Percentiles rank a stretch among this genome's conserved stretches.
phyloP scores from a whole-genome alignment of 2,329 filamentous ascomycete genomes.

The Pseudogymnoascus sp. region DNA sequence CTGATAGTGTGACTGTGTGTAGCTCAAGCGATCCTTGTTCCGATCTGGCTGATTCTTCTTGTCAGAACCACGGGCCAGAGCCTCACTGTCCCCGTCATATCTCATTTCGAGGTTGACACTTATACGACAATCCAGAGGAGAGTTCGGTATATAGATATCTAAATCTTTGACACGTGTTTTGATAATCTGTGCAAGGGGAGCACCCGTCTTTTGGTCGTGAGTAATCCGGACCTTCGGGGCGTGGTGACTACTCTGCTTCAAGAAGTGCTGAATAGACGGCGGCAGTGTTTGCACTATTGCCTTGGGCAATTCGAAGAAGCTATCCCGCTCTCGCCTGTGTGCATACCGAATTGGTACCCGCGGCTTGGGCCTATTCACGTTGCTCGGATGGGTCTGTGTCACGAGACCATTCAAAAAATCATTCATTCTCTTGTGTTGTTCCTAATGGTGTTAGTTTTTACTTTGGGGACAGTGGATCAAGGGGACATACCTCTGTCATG shows the following conservation, averaged over 20 bases:
- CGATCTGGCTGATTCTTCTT: conserved; percentile 44
- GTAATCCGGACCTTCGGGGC: conserved; percentile 59
- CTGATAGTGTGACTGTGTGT: conserved; percentile 78
- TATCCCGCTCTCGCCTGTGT: conserved; percentile 75
- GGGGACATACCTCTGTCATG: conserved; percentile 69
- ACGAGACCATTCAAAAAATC: conserved; percentile 69
- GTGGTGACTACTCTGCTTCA: conserved; percentile 26
- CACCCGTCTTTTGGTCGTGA: conserved; percentile 61
- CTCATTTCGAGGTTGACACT: conserved; percentile 93
- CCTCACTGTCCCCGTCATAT: conserved; percentile 60
- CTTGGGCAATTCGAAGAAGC: conserved; percentile 67
- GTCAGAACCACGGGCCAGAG: conserved; percentile 28
- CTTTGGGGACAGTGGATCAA: conserved; percentile 2
- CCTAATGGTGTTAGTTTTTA: conserved; percentile 34
- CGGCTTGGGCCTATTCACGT: conserved; percentile 27
- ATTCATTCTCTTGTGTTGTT: conserved; percentile 76
- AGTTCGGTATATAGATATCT: conserved; percentile 72
- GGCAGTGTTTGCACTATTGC: conserved; percentile 53
- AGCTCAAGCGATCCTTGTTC: conserved; percentile 85
- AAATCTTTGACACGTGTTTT: conserved; percentile 83
- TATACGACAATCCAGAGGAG: conserved; percentile 80
- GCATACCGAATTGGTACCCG: conserved; percentile 67
- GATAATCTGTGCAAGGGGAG: conserved; percentile 73
- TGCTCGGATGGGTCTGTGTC: conserved; percentile 46
- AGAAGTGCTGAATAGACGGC: conserved; percentile 48